Base-by-base conservation (phyloP, 2,329 filamentous ascomycete species). In the Fusarium devonianum region DNA sequence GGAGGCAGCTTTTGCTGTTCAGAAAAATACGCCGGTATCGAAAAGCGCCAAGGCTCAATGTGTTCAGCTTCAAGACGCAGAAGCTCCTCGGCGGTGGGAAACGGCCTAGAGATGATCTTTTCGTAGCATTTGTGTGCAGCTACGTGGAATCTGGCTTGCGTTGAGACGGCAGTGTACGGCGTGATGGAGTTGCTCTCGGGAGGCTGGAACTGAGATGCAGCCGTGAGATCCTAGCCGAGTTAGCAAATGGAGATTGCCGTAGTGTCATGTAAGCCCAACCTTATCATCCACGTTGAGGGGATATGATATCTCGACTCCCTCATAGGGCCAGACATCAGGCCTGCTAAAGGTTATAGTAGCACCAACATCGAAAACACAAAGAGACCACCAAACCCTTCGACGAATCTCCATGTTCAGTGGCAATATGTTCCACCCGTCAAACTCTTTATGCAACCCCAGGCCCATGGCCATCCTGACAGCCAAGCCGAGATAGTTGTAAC, bases 401-500 rank as follows among this genome's bases (percentile, higher is more conserved):
- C 71, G 66, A 8, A 71, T 67, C 33, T 74, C 72, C 64, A 67
- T 67, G 16, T 65, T 69, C 3, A 69, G 62, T 2, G 70, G 62
- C 2, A 67, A 67, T 17, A 71, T 67, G 19, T 64, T 65, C 45
- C 60, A 64, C 3, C 64, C 67, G 4, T 67, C 63, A 6, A 73
- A 67, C 37, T 80, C 77, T n/a, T 74, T 73, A 55, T 81, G 78
- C 2, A 82, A 66, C 0, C 79, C 78, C 6, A 81, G 58, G 0
- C 77, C 76, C 30, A 81, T 69, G 0, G 78, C 78, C 72, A 81
- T 77, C 17, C 78, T 68, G 13, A 75, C 71, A 0, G 78, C 78
- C 13, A 80, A 69, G 0, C 78, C 78, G n/a, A 78, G 70, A 40
- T 78, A 78, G 53, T 79, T 80, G 61, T 79, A 80, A 1, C 76